These are phyloP conservation scores for Daldinia grandis DNA, from an alignment of 495 filamentous ascomycete species.

Conservation along the genomic window DNA sequence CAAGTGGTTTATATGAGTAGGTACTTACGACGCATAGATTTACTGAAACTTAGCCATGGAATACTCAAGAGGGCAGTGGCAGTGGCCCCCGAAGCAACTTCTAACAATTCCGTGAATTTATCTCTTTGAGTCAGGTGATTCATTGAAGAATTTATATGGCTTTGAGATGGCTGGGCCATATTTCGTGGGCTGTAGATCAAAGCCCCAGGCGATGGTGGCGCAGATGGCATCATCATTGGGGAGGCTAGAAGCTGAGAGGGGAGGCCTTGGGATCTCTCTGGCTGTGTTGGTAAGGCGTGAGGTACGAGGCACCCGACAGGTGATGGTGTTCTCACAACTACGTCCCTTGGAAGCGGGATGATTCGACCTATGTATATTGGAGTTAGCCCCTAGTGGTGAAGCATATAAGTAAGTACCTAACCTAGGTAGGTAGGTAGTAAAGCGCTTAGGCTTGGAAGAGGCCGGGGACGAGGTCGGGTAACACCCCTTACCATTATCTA, in stretches of 20 bases:
- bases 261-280: background rate
- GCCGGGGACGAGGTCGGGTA: background rate
- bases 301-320: background rate
- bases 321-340: constrained; percentile 1
- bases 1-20: background rate
- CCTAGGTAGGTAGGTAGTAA: background rate
- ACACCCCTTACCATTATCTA: constrained; percentile 4
- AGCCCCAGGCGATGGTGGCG: background rate
- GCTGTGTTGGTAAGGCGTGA: background rate
- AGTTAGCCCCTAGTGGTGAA: background rate
- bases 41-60: background rate
- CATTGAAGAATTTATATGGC: background rate
- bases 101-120: background rate
- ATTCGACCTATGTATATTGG: background rate
- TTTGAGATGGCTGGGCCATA: background rate
- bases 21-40: background rate
- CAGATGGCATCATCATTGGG: background rate
- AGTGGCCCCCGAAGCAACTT: background rate
- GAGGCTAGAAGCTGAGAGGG: background rate
- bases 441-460: background rate
- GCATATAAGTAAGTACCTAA: background rate
- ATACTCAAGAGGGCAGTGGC: background rate
- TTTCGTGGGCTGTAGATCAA: background rate
- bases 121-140: background rate
- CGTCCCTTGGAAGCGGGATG: background rate